Evolutionary conservation across 164 flowering plant genomes (phyloP), one percentile per base, ranked within the genome.

Genomic region (Protea cynaroides): DNA sequence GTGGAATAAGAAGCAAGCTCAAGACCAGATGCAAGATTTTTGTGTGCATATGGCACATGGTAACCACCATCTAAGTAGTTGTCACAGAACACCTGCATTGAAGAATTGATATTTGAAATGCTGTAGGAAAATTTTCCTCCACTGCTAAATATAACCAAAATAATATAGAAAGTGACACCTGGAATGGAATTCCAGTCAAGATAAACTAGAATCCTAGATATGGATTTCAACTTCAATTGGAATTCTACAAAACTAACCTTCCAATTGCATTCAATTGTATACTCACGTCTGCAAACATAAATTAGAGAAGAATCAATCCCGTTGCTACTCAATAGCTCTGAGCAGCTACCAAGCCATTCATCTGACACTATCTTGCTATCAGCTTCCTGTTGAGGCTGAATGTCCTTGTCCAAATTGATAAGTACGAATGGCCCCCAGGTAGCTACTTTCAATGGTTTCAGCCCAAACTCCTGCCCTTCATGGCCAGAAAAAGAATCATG

Each of bases 31-130:
- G 95, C 91, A 64, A 89, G 91, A 71, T 82, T 82, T 78, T 78
- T 87, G 75, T 90, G 97, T 50, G 97, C 98, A 80, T 84, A 94
- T 37, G 96, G 96, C 7, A 90, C 97, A 80, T 90, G 97, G 70
- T 93, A 90, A 23, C 96, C 97, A 23, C 94, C 97, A 80, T 93
- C 96, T 61, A 93, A 80, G 71, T 90, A 90, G 78, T 93, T 90
- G 78, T 93, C 97, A 71, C 93, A 88, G 67, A 87, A 90, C 1
- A 93, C 97, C 98, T 92, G 78, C 64, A 46, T 38, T 40, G 2
- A 51, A 8, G 61, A 67, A 44, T 19, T 10, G 29, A 11, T 18
- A 25, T 23, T 38, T 15, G n/a, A 12, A 22, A 25, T 22, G 7
- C 8, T 5, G 21, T 11, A 8, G 1, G 3, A 53, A 22, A 55